Conservation (phyloP, 1,284 basidiomycete genomes). For the Ustilago shanxiensis region DNA sequence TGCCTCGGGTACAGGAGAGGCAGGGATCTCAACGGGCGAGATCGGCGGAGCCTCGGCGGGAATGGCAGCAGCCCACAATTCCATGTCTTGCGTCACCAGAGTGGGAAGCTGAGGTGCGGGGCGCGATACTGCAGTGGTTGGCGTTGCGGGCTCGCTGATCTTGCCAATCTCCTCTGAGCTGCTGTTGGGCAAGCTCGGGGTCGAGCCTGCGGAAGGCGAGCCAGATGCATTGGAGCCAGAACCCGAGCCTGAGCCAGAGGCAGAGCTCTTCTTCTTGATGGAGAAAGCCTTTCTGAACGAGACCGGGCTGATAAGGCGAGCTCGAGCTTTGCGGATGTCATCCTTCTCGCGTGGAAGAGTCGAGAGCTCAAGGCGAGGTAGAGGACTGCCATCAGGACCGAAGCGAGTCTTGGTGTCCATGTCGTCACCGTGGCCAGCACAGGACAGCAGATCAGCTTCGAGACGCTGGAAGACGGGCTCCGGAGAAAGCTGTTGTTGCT, state of each 20-base stretch:
- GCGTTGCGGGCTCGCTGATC: constrained; percentile 9
- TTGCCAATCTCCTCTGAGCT: constrained; percentile 37
- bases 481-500: constrained; percentile 12
- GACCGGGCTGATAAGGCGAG: constrained; percentile 39
- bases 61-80: constrained; percentile 30
- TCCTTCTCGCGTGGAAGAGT: constrained; percentile 46
- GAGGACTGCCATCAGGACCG: constrained; percentile 19
- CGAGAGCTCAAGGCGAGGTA: constrained; percentile 31
- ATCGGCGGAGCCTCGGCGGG: constrained; percentile 25
- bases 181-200: constrained; percentile 32
- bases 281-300: constrained; percentile 47
- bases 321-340: constrained; percentile 22
- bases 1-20: constrained; percentile 2
- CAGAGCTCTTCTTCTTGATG: constrained; percentile 29
- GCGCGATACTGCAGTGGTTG: not conserved
- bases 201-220: constrained; percentile 18
- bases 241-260: constrained; percentile 8
- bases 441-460: constrained; percentile 29
- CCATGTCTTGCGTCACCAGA: constrained; percentile 26
- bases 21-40: constrained; percentile 7
- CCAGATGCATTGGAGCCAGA: constrained; percentile 23
- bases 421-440: constrained; percentile 9
- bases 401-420: constrained; percentile 9
- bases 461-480: constrained; percentile 45
- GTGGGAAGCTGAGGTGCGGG: constrained; percentile 4